Percentiles rank a stretch among this genome's conserved stretches.
Evolutionary conservation across 208 protist species (phyloP).

Genomic region (Polymyxa betae): DNA sequence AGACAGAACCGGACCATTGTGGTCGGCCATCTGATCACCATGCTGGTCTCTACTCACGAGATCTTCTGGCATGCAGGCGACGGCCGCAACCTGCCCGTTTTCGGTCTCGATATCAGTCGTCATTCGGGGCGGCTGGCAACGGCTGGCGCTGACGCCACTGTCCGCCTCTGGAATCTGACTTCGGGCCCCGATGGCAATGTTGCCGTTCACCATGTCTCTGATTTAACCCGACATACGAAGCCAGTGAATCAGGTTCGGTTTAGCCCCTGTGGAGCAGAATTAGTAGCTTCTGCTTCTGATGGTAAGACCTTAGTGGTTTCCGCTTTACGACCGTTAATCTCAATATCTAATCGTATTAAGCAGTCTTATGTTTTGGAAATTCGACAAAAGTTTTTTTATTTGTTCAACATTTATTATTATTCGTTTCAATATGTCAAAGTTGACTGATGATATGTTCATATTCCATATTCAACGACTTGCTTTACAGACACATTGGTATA

Average conservation of each 20-base stretch:
- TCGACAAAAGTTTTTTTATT: too few relatives aligned
- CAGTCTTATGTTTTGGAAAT: background rate
- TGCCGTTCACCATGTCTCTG: background rate
- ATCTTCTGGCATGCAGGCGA: background rate
- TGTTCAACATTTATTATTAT: too few relatives aligned
- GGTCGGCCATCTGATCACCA: too few relatives aligned
- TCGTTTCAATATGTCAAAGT: too few relatives aligned
- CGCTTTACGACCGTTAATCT: too few relatives aligned
- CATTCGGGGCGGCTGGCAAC: background rate
- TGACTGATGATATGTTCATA: background rate
- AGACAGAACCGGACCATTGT: too few relatives aligned
- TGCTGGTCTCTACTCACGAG: background rate
- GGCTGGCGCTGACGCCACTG: background rate
- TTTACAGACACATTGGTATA: background rate
- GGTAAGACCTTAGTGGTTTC: too few relatives aligned
- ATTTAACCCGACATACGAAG: background rate
- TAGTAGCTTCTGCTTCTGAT: background rate
- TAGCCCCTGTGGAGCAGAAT: background rate
- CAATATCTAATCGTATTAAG: background rate
- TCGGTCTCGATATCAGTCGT: background rate
- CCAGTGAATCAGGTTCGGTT: background rate
- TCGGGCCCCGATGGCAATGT: background rate
- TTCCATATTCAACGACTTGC: background rate
- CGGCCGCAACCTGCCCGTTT: background rate
- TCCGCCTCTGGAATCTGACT: background rate